Base-by-base conservation (phyloP, 116 monocot genomes). In the Posidonia oceanica region DNA sequence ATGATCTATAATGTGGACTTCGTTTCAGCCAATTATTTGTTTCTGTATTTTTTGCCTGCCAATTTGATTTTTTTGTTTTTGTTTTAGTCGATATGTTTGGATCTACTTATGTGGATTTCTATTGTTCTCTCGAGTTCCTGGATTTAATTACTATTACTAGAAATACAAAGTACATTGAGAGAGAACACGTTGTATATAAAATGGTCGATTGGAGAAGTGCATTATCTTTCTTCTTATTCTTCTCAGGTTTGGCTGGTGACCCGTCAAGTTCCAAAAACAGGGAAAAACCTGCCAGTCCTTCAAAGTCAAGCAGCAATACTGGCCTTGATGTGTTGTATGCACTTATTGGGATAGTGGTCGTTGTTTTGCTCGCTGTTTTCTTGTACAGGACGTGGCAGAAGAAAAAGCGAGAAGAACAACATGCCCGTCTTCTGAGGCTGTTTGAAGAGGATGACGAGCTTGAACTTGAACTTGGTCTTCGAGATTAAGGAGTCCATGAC, bases 371-470 rank as follows among this genome's bases (percentile, higher is more conserved):
- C 36, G 70, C 78, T 15, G 23, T 84, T 68, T 63, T 84, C 68
- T 63, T 82, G 14, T 90, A 79, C 82, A 90, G 82, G 75, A 54
- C 74, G 40, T 90, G 86, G 86, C 90, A 90, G 63, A 90, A 80
- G 76, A 90, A 86, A 74, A 90, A 84, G 69, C 84, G 90, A 42
- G 80, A 82, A 80, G 86, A 86, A 72, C 90, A 90, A 61, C 82
- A 90, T 70, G 86, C 90, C 17, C 84, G 86, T 23, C 82, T 90
- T 18, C 64, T 86, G 61, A 90, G 78, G 72, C 75, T 90, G 14
- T 90, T 90, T 76, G 90, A 90, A 80, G 90, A 90, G 70, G 90
- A 90, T 68, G 90, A 86, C 77, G 90, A 90, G 63, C 82, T 90
- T 58, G 90, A 90, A 71, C 71, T 86, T 68, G 86, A 86, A 72